phyloP scores from a whole-genome alignment of 2,329 filamentous ascomycete species.

The Sclerotinia sclerotiorum region DNA sequence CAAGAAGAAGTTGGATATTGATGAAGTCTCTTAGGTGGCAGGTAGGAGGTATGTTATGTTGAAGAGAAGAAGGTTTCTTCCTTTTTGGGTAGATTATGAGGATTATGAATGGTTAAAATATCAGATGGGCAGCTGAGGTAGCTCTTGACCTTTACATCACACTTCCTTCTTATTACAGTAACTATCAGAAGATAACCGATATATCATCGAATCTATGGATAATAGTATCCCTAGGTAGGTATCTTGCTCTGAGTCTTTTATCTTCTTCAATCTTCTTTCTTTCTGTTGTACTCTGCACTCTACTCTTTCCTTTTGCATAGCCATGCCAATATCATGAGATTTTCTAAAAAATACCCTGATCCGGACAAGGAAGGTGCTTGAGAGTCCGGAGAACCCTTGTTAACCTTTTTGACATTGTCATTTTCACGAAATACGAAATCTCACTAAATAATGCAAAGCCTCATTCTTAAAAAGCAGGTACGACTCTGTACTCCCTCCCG shows the following conservation, averaged over 20 bases:
- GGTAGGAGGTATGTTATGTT: background rate
- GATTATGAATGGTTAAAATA: background rate
- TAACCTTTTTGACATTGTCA: background rate
- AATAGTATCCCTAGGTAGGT: too few species aligned
- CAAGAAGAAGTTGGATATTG: too few species aligned
- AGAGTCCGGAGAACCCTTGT: constrained; percentile 21
- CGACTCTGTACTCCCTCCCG: background rate
- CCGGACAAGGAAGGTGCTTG: constrained; percentile 10
- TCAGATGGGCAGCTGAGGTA: constrained; percentile 7
- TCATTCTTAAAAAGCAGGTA: background rate
- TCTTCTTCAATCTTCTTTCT: background rate
- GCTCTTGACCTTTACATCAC: background rate
- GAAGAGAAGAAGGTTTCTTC: background rate
- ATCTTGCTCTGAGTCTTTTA: background rate
- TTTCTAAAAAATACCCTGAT: constrained; percentile 4
- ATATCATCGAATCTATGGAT: background rate
- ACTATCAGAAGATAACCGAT: background rate
- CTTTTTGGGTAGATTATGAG: background rate
- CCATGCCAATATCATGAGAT: background rate
- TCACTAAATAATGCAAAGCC: constrained; percentile 10
- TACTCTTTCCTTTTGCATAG: background rate
- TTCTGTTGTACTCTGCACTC: background rate
- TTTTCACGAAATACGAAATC: background rate
- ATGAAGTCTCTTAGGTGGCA: background rate
- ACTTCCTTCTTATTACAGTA: background rate